A percentile compares a stretch with the other conserved stretches of the same genome.
Conservation (phyloP, 495 filamentous ascomycete species). For the Margaritispora aquatica region DNA sequence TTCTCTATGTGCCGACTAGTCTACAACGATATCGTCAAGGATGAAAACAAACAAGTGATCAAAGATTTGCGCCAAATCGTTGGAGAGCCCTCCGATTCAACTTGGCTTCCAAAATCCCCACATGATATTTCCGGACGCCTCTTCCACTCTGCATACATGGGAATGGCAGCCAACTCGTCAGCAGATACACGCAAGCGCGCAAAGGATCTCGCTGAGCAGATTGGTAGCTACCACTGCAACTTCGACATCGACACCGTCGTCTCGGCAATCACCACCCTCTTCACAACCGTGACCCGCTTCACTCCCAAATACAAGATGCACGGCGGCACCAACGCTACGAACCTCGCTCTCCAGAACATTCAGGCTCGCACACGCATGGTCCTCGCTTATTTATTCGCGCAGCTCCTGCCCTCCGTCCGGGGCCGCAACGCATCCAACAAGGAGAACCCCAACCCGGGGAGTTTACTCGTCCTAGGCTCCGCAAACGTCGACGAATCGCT, state of each 20-base stretch:
- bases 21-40: constrained; percentile 56
- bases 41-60: constrained; percentile 45
- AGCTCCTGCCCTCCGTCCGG: constrained; percentile 54
- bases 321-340: constrained; percentile 52
- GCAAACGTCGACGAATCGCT: constrained; percentile 54
- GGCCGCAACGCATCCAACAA: constrained; percentile 15
- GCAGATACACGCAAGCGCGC: constrained; percentile 68
- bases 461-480: constrained; percentile 56
- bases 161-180: constrained; percentile 53
- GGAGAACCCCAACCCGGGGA: neutral
- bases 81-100: constrained; percentile 42
- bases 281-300: constrained; percentile 48
- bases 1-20: constrained; percentile 76
- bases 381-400: constrained; percentile 66
- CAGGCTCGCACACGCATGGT: constrained; percentile 84
- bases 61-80: constrained; percentile 50
- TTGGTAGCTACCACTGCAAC: constrained; percentile 68
- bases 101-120: constrained; percentile 48
- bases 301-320: constrained; percentile 62
- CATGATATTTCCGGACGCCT: constrained; percentile 53
- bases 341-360: constrained; percentile 70
- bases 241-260: constrained; percentile 63
- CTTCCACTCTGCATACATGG: constrained; percentile 69
- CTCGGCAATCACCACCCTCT: constrained; percentile 45
- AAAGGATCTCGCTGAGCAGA: constrained; percentile 56